A percentile compares a stretch with the other conserved stretches of the same genome.
phyloP scores from a whole-genome alignment of 768 basidiomycete genomes.

The Nidularia pulvinata region DNA sequence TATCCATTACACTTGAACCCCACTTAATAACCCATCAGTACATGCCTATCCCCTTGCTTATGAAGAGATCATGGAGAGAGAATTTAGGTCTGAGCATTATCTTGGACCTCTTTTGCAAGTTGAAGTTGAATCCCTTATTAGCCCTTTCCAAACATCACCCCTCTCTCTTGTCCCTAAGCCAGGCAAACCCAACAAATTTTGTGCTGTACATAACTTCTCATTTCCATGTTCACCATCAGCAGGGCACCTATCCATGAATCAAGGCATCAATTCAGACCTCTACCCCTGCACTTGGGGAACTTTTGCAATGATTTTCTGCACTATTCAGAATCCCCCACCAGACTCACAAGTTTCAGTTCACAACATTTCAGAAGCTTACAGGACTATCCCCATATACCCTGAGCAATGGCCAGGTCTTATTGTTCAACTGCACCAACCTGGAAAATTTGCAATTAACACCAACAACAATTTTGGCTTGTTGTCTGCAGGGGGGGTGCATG shows the following conservation, averaged over 20 bases:
- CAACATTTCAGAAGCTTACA: constrained; percentile 37
- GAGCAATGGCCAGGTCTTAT: constrained; percentile 33
- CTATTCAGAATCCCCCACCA: constrained; percentile 29
- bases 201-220: constrained; percentile 35
- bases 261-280: constrained; percentile 19
- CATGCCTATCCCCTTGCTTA: constrained; percentile 5
- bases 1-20: constrained; percentile 21
- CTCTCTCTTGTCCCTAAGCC: constrained; percentile 32
- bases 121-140: constrained; percentile 22
- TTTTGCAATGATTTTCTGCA: constrained; percentile 32
- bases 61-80: no score
- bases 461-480: constrained; percentile 16
- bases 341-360: constrained; percentile 29
- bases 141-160: constrained; percentile 37
- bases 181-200: constrained; percentile 22
- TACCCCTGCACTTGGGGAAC: constrained; percentile 39
- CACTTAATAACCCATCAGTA: constrained; percentile 26
- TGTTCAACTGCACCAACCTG: constrained; percentile 10
- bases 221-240: constrained; percentile 13
- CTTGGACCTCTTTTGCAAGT: constrained; percentile 22
- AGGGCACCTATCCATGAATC: constrained; percentile 25
- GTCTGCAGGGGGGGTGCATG: constrained; percentile 17
- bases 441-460: constrained; percentile 20
- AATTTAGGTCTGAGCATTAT: constrained; percentile 13
- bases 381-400: constrained; percentile 20